Evolutionary conservation across 257 asterid genomes (phyloP).

Genomic region (Cruciata laevipes): DNA sequence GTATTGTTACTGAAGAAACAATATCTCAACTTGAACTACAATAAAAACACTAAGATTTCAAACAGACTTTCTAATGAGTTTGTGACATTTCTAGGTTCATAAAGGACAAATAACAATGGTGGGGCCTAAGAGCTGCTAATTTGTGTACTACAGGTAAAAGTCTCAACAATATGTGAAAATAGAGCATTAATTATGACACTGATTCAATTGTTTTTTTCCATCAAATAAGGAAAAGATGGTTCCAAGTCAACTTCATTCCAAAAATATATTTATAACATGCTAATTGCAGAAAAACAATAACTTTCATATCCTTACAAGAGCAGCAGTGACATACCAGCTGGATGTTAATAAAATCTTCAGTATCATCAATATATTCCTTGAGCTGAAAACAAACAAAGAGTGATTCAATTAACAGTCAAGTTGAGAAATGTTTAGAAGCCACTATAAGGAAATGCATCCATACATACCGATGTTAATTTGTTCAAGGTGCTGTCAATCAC

Average conservation of each 20-base stretch:
- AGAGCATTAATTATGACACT: neutral
- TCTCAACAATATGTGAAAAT: neutral
- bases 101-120: neutral
- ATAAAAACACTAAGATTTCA: neutral
- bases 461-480: slow-evolving; percentile 89
- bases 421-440: neutral
- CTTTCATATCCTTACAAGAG: neutral
- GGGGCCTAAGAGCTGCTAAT: neutral
- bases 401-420: neutral
- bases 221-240: neutral
- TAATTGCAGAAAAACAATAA: neutral
- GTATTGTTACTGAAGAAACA: neutral
- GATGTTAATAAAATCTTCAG: slow-evolving; percentile 96
- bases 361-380: slow-evolving; percentile 96
- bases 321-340: slow-evolving; percentile 64
- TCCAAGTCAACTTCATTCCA: neutral
- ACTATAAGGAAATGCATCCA: neutral
- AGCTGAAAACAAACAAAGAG: slow-evolving; percentile 45
- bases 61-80: neutral
- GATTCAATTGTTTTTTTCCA: neutral
- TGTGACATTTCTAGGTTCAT: neutral
- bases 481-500: slow-evolving; percentile 97
- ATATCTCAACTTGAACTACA: neutral
- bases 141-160: neutral
- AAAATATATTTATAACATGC: neutral